Evolutionary conservation across 768 basidiomycete species (phyloP).

Genomic region (Lactarius deliciosus): DNA sequence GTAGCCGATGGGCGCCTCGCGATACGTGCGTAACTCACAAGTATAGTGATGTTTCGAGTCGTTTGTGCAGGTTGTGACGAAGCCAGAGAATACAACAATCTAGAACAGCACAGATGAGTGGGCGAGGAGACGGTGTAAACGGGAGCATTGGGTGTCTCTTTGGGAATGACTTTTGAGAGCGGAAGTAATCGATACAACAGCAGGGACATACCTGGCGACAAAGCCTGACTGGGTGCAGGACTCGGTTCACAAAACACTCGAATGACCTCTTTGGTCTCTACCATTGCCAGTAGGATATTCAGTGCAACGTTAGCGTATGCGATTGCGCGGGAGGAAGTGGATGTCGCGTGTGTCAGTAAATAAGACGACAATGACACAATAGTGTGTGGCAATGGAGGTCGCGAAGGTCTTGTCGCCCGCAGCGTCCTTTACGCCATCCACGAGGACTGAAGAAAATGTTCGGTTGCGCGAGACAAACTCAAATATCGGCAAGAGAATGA

Average conservation of each 20-base stretch:
- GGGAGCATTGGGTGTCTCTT: constrained; percentile 57
- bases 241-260: constrained; percentile 45
- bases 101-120: constrained; percentile 57
- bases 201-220: constrained; percentile 57
- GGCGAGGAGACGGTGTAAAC: constrained; percentile 38
- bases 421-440: constrained; percentile 38
- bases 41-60: constrained; percentile 56
- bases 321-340: constrained; percentile 53
- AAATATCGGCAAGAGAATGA: constrained; percentile 57
- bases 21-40: constrained; percentile 41
- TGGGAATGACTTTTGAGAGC: not conserved
- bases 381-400: constrained; percentile 45
- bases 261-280: constrained; percentile 51
- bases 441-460: constrained; percentile 48
- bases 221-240: constrained; percentile 46
- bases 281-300: constrained; percentile 50
- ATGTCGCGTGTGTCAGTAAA: constrained; percentile 64
- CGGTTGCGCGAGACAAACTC: constrained; percentile 58
- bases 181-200: not conserved
- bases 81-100: constrained; percentile 71
- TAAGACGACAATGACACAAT: constrained; percentile 63
- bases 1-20: not conserved
- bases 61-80: constrained; percentile 66
- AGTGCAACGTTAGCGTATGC: constrained; percentile 62
- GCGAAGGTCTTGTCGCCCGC: constrained; percentile 32